A percentile compares a stretch with the other conserved stretches of the same genome.
phyloP scores from a whole-genome alignment of 169 alveolate species.

The Plasmodium billcollinsi region DNA sequence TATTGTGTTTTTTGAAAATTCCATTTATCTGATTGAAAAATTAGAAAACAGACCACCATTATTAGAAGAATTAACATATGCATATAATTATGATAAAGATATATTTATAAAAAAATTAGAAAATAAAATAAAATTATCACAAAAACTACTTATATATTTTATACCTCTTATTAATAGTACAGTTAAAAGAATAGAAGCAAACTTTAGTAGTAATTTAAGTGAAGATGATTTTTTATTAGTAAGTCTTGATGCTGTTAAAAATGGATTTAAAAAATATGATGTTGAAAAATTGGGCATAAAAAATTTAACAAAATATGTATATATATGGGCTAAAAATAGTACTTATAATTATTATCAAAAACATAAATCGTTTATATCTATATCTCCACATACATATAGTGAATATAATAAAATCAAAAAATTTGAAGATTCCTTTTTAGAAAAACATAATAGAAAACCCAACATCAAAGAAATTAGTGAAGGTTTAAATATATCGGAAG shows the following conservation, averaged over 20 bases:
- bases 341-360: slow-evolving; percentile 74
- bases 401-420: slow-evolving; percentile 63
- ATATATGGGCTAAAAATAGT: slow-evolving; percentile 76
- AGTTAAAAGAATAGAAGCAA: slow-evolving; percentile 44
- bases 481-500: slow-evolving; percentile 34
- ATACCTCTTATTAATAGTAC: slow-evolving; percentile 61
- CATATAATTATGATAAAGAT: slow-evolving; percentile 49
- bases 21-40: slow-evolving; percentile 68
- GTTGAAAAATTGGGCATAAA: slow-evolving; percentile 65
- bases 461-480: slow-evolving; percentile 63
- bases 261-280: slow-evolving; percentile 76
- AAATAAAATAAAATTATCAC: slow-evolving; percentile 58
- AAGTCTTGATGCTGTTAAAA: slow-evolving; percentile 75
- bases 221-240: slow-evolving; percentile 73
- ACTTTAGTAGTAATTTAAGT: slow-evolving; percentile 68
- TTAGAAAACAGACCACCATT: slow-evolving; percentile 71
- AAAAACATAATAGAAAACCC: slow-evolving; percentile 63
- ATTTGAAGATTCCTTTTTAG: slow-evolving; percentile 60
- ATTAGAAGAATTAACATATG: slow-evolving; percentile 62
- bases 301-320: slow-evolving; percentile 70
- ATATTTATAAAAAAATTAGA: slow-evolving; percentile 24
- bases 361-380: slow-evolving; percentile 64
- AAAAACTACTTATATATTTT: slow-evolving; percentile 47
- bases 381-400: slow-evolving; percentile 61
- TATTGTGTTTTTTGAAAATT: slow-evolving; percentile 69